These are phyloP conservation scores for Neofusicoccum parvum DNA, from an alignment of 2,329 filamentous ascomycete species.

Conservation along the genomic window DNA sequence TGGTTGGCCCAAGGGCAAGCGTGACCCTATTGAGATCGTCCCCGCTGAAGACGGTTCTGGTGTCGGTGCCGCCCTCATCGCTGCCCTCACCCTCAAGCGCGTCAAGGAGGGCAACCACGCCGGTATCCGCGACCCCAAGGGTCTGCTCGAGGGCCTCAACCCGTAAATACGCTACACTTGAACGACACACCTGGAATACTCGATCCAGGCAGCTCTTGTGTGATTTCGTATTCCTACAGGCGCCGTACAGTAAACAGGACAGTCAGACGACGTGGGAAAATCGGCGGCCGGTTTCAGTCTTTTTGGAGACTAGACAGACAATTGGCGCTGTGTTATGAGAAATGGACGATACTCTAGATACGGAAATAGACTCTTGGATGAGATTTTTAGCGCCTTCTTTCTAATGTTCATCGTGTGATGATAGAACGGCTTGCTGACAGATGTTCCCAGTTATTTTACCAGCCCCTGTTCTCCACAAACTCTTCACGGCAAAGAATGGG, in stretches of 20 bases:
- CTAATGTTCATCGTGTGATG: too few relatives aligned
- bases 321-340: slow-evolving; percentile 8
- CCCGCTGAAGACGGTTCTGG: slow-evolving; percentile 94
- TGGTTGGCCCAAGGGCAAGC: slow-evolving; percentile 76
- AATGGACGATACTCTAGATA: slow-evolving; percentile 2
- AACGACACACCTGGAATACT: background rate
- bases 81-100: slow-evolving; percentile 67
- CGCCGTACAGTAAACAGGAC: background rate
- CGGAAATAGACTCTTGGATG: slow-evolving; percentile 10
- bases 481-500: too few relatives aligned
- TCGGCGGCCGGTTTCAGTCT: background rate
- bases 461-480: too few relatives aligned
- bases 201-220: background rate
- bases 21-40: slow-evolving; percentile 78
- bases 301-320: background rate
- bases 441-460: too few relatives aligned
- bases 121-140: slow-evolving; percentile 57
- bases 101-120: slow-evolving; percentile 61
- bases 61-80: slow-evolving; percentile 96
- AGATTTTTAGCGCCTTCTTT: background rate
- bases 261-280: background rate
- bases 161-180: background rate
- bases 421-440: too few relatives aligned
- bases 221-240: background rate
- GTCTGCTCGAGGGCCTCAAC: slow-evolving; percentile 38